Evolutionary conservation across 2,329 filamentous ascomycete genomes (phyloP), one percentile per base, ranked within the genome.

Genomic region (Penicillium sp.): DNA sequence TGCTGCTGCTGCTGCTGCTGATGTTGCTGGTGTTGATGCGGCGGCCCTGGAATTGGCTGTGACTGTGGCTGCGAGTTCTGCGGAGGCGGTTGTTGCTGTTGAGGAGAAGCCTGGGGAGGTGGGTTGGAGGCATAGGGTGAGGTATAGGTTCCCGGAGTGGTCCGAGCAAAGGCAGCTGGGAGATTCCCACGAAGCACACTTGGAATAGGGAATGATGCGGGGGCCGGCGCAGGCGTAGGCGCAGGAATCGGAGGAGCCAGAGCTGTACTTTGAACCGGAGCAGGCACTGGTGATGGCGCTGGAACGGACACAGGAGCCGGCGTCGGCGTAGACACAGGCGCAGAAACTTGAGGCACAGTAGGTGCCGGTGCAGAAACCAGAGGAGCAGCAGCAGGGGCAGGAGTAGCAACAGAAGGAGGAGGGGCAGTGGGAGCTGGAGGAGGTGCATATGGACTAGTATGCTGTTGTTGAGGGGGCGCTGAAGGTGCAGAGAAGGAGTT

Each of bases 101-200:
- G 75, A 52, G 70, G 64, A 19, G 70, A 64, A 19, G 69, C 65
- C 53, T 73, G 73, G 26, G 75, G 70, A 28, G 77, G 70, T 14
- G 77, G 73, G 48, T 75, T 72, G 58, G 73, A 73, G 51, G 76
- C 73, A 63, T 80, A 79, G 35, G 77, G 78, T 28, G 78, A 79
- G 42, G 74, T 75, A 58, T 79, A 79, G 8, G 74, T 75, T 46
- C 76, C 71, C 19, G 74, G 71, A 6, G 68, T 69, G 10, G 72
- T 71, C 46, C 73, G 70, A 33, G 76, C 74, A 58, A 79, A 78
- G 14, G 76, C 74, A 26, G 74, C 70, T 19, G 76, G 78, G 54
- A 79, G 74, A 58, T 71, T 77, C 64, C 72, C 77, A 60, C 74
- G 74, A 60, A 78, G 71, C 16, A 73, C 72, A 65, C 67, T 73